phyloP scores from a whole-genome alignment of 139 green algal genomes.

The Desmodesmus armatus region DNA sequence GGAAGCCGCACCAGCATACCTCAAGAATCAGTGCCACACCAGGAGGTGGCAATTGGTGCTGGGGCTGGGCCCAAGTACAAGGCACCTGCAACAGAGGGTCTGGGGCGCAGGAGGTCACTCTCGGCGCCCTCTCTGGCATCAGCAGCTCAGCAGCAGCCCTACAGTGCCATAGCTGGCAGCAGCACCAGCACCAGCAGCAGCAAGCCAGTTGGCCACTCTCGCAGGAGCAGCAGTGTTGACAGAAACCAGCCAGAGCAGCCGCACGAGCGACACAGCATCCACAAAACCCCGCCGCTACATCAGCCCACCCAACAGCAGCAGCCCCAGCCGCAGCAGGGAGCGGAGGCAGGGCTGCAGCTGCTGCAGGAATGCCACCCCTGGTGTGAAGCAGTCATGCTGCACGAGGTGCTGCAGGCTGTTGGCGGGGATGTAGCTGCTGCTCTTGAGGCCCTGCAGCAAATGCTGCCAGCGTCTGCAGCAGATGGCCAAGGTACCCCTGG shows the following conservation, averaged over 20 bases:
- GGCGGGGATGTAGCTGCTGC: constrained; percentile 13
- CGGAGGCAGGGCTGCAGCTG: not conserved
- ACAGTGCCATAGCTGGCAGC: not conserved
- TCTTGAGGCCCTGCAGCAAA: constrained; percentile 3
- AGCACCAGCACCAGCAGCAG: not conserved
- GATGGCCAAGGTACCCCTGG: not conserved
- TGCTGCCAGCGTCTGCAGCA: not conserved
- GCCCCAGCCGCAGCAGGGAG: not conserved
- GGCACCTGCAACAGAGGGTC: not conserved
- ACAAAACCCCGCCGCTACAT: not conserved
- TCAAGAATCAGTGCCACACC: not conserved
- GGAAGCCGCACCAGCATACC: not conserved
- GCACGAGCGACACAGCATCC: not conserved
- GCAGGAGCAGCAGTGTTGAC: not conserved
- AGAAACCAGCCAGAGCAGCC: no score
- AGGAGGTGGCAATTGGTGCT: not conserved
- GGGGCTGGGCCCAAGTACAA: not conserved
- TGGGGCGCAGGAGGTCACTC: not conserved
- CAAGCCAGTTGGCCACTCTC: not conserved
- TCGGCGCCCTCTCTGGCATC: constrained; percentile 1
- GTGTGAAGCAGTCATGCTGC: not conserved
- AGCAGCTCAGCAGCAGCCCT: not conserved
- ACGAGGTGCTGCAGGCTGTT: constrained; percentile 6
- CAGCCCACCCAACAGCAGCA: not conserved
- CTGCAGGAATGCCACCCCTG: not conserved